Evolutionary conservation across 2,329 filamentous ascomycete genomes (phyloP), one percentile per base, ranked within the genome.

Genomic region (Epichloe bromicola): DNA sequence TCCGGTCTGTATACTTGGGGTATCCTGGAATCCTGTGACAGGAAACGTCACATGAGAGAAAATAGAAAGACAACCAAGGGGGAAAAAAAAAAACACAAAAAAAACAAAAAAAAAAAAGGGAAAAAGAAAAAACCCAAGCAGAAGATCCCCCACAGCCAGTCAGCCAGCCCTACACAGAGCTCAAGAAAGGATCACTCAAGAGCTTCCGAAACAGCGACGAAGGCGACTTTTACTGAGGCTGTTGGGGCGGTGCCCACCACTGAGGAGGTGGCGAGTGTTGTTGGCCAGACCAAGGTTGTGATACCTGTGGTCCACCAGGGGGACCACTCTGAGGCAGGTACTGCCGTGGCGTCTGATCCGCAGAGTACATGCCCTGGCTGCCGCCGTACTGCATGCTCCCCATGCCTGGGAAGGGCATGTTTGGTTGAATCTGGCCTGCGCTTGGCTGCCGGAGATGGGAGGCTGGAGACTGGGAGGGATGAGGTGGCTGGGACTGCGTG

Each of bases 371-470:
- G 48, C 72, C 73, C 58, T 80, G 78, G 7, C 73, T 70, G 26
- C 75, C 70, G 37, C 73, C 71, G 59, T 83, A 82, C 36, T 72
- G 71, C 65, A 84, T 74, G 41, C 74, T 73, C 40, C 75, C 76
- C 75, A 83, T 82, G 30, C 74, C 75, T n/a, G 79, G 73, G 60
- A 83, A 83, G 51, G 80, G 78, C 70, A 83, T 74, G 50, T 69
- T 71, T 12, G 72, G 73, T 58, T 79, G 78, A 63, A 83, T 76
- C 62, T 77, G 78, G 50, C 72, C 70, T 50, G 68, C 71, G 59
- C 73, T 72, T 5, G 75, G 70, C 57, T 83, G 80, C 17, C 79
- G 79, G 37, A 82, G 66, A 60, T 82, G 79, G 17, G 78, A 73
- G n/a, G 76, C 73, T 10, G 79, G 72, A 12, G 79, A 75, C 53